These are phyloP conservation scores for Alternaria solani DNA, from an alignment of 2,329 filamentous ascomycete species.

Conservation along the genomic window DNA sequence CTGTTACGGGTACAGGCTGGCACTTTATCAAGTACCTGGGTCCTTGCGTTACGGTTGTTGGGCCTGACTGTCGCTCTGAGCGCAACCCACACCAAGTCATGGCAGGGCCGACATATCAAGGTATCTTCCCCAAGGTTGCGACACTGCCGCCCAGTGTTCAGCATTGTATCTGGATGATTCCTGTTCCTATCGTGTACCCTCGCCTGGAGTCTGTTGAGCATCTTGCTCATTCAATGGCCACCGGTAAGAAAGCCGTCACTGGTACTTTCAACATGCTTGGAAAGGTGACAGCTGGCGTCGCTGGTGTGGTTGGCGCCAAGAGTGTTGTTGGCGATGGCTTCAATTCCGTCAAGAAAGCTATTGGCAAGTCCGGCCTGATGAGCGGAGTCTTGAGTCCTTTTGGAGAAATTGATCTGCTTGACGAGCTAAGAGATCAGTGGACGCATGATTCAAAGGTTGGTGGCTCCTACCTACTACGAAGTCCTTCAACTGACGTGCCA, in stretches of 20 bases:
- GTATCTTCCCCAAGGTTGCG: slow-evolving; percentile 93
- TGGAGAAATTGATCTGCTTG: slow-evolving; percentile 91
- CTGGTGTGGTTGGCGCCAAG: slow-evolving; percentile 93
- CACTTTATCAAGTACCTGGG: slow-evolving; percentile 98
- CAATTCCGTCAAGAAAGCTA: slow-evolving; percentile 92
- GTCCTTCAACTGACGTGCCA: slow-evolving; percentile 14
- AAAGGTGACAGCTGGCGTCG: slow-evolving; percentile 93
- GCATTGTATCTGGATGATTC: slow-evolving; percentile 95
- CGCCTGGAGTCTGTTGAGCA: slow-evolving; percentile 91
- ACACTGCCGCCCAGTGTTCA: slow-evolving; percentile 91
- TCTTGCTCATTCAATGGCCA: slow-evolving; percentile 87
- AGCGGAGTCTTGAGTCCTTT: slow-evolving; percentile 95
- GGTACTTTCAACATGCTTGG: slow-evolving; percentile 96
- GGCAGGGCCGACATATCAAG: slow-evolving; percentile 96
- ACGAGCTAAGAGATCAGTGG: slow-evolving; percentile 96
- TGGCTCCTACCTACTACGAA: not conserved
- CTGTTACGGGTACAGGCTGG: slow-evolving; percentile 96
- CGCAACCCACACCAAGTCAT: slow-evolving; percentile 89
- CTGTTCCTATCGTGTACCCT: slow-evolving; percentile 89
- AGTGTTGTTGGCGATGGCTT: slow-evolving; percentile 93
- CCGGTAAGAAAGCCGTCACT: slow-evolving; percentile 95
- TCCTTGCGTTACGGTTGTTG: slow-evolving; percentile 87
- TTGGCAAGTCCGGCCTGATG: slow-evolving; percentile 95
- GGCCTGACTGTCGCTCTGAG: slow-evolving; percentile 91
- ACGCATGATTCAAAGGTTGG: slow-evolving; percentile 90